phyloP scores from a whole-genome alignment of 2,329 filamentous ascomycete genomes.

The Nakataea oryzae region DNA sequence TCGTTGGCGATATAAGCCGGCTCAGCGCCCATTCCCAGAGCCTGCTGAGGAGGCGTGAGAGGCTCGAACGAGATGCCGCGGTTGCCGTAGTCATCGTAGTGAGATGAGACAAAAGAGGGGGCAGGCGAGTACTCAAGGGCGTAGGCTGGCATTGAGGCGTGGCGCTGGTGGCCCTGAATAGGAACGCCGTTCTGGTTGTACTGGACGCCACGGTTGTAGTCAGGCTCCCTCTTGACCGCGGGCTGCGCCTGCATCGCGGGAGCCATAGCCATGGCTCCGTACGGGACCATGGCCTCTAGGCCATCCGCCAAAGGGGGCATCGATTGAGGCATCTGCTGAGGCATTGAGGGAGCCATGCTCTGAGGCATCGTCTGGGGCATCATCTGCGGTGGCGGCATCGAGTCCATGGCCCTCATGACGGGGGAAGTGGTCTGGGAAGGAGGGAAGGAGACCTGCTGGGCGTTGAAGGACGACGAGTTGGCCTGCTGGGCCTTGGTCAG shows the following conservation, averaged over 20 bases:
- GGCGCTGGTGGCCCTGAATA: slow-evolving; percentile 78
- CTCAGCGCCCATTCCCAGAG: slow-evolving; percentile 69
- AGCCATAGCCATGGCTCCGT: slow-evolving; percentile 60
- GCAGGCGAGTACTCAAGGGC: slow-evolving; percentile 93
- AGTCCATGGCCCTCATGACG: slow-evolving; percentile 80
- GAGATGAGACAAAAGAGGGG: slow-evolving; percentile 95
- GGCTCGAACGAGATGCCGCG: slow-evolving; percentile 94
- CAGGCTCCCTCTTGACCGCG: slow-evolving; percentile 79
- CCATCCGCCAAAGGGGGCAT: slow-evolving; percentile 46
- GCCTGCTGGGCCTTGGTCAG: slow-evolving; percentile 98
- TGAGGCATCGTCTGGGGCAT: slow-evolving; percentile 40
- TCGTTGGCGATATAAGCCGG: slow-evolving; percentile 97
- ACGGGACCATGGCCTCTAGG: slow-evolving; percentile 65
- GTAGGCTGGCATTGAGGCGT: slow-evolving; percentile 97
- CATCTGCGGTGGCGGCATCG: slow-evolving; percentile 72
- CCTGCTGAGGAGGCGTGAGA: slow-evolving; percentile 88
- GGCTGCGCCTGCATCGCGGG: slow-evolving; percentile 58
- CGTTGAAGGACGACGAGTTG: slow-evolving; percentile 93
- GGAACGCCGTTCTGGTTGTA: slow-evolving; percentile 91
- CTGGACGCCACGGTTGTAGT: slow-evolving; percentile 62
- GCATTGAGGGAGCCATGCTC: slow-evolving; percentile 41
- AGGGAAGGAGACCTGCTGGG: slow-evolving; percentile 56
- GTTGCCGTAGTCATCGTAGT: slow-evolving; percentile 96
- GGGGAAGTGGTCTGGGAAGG: slow-evolving; percentile 80
- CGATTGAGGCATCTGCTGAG: slow-evolving; percentile 43